Evolutionary conservation across 75 land plant species (phyloP).

Genomic region (Selaginella moellendorffii): DNA sequence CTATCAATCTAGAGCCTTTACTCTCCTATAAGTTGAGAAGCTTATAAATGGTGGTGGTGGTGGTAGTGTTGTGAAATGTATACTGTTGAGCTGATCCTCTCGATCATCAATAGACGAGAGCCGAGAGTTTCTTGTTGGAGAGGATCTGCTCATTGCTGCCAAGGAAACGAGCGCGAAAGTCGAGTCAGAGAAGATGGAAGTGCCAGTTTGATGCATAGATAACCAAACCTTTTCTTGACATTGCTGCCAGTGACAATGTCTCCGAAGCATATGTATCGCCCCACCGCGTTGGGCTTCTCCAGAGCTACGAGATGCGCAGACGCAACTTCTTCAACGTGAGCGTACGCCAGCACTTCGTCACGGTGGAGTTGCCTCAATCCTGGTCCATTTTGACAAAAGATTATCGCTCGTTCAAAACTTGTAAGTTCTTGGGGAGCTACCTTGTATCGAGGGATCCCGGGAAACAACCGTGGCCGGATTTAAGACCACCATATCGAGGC

Average conservation of each 20-base stretch:
- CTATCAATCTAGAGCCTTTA: too few species aligned
- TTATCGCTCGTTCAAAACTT: not conserved
- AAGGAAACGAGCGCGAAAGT: not conserved
- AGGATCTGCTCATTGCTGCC: not conserved
- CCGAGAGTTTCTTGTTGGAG: not conserved
- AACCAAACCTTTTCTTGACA: not conserved
- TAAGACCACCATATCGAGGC: constrained; percentile 12
- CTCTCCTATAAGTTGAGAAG: too few species aligned
- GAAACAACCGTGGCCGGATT: constrained; percentile 12
- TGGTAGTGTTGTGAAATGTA: too few species aligned
- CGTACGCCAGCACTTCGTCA: constrained; percentile 8
- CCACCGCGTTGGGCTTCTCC: constrained; percentile 5
- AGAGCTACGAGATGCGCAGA: constrained; percentile 10
- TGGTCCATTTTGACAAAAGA: not conserved
- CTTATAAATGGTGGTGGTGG: too few species aligned
- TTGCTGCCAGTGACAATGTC: not conserved
- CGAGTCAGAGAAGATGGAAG: not conserved
- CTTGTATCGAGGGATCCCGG: too few species aligned
- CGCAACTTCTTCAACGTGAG: constrained; percentile 8
- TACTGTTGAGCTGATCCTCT: too few species aligned
- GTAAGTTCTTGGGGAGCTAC: not conserved
- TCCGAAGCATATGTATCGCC: constrained; percentile 13
- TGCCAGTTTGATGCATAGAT: not conserved
- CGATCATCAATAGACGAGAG: too few species aligned
- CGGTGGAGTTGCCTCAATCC: not conserved